Base-by-base conservation (phyloP, 1,139 yeast genomes). In the Trichomonascaceae sp. region DNA sequence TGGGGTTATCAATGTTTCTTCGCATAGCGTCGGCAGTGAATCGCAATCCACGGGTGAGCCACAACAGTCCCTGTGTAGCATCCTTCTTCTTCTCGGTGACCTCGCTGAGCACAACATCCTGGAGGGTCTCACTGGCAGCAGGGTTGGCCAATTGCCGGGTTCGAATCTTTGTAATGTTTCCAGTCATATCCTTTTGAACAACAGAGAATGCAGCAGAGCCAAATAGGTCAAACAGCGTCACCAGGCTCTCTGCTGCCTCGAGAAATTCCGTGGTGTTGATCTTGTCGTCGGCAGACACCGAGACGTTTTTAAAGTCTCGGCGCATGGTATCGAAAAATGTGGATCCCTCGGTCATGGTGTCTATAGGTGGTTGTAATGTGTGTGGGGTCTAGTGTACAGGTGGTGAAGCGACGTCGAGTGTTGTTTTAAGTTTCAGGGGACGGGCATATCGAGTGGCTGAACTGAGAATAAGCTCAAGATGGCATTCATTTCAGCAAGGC, bases 1-100 rank as follows among this genome's bases (percentile, higher is more conserved):
- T 72, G 38, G 70, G 63, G 41, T 58, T 50, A 43, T 70, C 69
- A 34, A 81, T 67, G 32, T 84, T 79, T 56, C 80, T 81, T 54
- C 87, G 69, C 76, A 84, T 74, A 29, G 94, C 93, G 46, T 69
- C 76, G 20, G 93, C 87, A 16, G 95, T 85, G 64, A 84, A 85
- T 52, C 81, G 77, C 49, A 84, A 71, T 13, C 95, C 95, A 54
- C 67, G 52, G 28, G 77, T 67, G 44, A 84, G 69, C 96, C 96
- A 84, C 50, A 84, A 64, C 47, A 84, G 70, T 17, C 93, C 96
- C 59, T 85, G 95, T 16, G 95, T 84, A 30, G 95, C 94, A 40
- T 77, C 75, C 56, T 78, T 80, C 47, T 67, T 63, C 52, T 72
- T 67, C 41, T 67, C 73, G 27, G 74, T 71, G 48, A 72, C 79